Base-by-base conservation (phyloP, 805 yeast species). In the Candida sakaeoensis region DNA sequence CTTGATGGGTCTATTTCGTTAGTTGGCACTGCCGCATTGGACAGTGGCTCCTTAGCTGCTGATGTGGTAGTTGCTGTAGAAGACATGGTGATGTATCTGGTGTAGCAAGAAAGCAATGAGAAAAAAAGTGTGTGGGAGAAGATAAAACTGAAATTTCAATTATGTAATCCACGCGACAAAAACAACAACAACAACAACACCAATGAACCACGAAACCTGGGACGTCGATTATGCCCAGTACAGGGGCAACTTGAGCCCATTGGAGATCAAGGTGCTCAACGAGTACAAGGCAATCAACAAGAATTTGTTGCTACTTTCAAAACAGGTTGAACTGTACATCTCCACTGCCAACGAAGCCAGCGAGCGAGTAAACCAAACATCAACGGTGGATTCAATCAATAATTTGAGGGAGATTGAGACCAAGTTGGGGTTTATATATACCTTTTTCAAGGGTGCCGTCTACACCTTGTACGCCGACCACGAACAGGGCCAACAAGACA, bases 361-460 rank as follows among this genome's bases (percentile, higher is more conserved):
- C 9, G n/a, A 22, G n/a, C n/a, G n/a, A 6, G 17, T 12, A 7
- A 29, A 29, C 16, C 28, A 29, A 6, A 27, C 28, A 15, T 27
- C 39, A 18, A 36, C 39, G 14, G 14, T 15, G 16, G 12, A 16
- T 12, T 8, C 33, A 6, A 12, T 64, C 19, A 77, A 74, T 25
- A 75, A 76, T 45, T 56, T 82, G 47, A 66, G 87, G 21, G 74
- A 68, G 17, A 68, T 83, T 37, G 90, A 83, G 49, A 68, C 76
- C 45, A 81, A 81, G 47, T 66, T 79, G 9, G 81, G 82, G 1
- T 58, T 82, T 38, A 82, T 83, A 3, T 79, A 79, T 37, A 82
- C 88, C 1, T 56, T 80, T 31, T 72, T 83, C 58, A 79, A 81
- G 47, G 82, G 85, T 4, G 82, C 88, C 3, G 86, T 83, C 3